Base-by-base conservation (phyloP, 139 green algal genomes). In the Coelastrella sp. region DNA sequence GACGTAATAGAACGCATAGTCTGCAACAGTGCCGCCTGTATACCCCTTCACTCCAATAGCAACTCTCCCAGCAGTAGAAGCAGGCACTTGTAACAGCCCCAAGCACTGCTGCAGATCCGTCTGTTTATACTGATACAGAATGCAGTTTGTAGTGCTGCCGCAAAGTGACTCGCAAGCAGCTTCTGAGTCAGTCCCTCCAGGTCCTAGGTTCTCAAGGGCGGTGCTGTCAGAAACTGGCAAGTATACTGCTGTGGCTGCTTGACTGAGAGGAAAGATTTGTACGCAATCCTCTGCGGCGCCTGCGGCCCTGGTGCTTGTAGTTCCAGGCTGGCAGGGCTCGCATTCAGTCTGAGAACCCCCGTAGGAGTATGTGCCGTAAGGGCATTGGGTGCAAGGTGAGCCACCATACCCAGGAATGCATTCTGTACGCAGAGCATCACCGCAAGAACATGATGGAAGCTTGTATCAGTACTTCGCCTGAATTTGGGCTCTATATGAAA, bases 1-100 rank as follows among this genome's bases (percentile, higher is more conserved):
- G 8, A 82, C n/a, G 32, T 64, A 82, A 3, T 59, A 59, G 76
- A 82, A 82, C 5, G 76, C 32, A 60, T 64, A 82, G 76, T 82
- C 76, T 7, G n/a, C n/a, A 7, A 60, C 76, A 60, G n/a, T 32
- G 59, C 76, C 76, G 11, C 47, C 11, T n/a, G 76, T 17, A 17
- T n/a, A 82, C 7, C 19, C 76, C n/a, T 82, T 82, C 32, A 82
- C 22, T 19, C 76, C 76, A 2, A 82, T 8, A 59, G 76, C 76
- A 61, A 32, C 76, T 10, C 76, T 59, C 5, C 0, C 47, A 20
- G 6, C 10, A 32, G n/a, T 82, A 2, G 4, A 59, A 5, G 8
- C 32, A 20, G 32, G 19, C 0, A 32, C 76, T 13, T 71, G 61
- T 0, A 82, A 3, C 23, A 82, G 23, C 14, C 76, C 76, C 8